Evolutionary conservation across 2,329 filamentous ascomycete genomes (phyloP), one percentile per base, ranked within the genome.

Genomic region (Fusarium bulbicola): DNA sequence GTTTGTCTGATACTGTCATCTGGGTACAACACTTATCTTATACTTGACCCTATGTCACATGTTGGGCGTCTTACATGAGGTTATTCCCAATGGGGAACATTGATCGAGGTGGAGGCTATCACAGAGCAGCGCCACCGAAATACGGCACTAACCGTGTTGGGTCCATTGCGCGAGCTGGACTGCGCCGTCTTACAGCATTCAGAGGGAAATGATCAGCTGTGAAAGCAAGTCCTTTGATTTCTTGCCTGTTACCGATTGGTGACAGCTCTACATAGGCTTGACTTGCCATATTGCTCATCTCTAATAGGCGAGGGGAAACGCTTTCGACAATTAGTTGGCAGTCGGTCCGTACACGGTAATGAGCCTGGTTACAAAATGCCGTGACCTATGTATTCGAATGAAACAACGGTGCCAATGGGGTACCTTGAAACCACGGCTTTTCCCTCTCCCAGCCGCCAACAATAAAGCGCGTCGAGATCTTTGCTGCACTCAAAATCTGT

Each of bases 141-240:
- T 10, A 5, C 15, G 15, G 12, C 53, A 47, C 67, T 70, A 70
- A 40, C 67, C 32, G 6, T 2, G 43, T 45, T n/a, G 1, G 39
- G 67, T 56, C 39, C 36, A 70, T 70, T 70, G 66, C 7, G 53
- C 66, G 67, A 70, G 66, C 43, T 30, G 49, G 7, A 26, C 40
- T 64, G n/a, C 32, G 28, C 34, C 59, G 26, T 47, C 65, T 68
- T 15, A 52, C 57, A 53, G 21, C 37, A 15, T 26, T 4, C 3
- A 13, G 53, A 30, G 9, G 10, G 18, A 16, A 5, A 34, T 12
- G 39, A 47, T 36, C 42, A 7, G 14, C 15, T 16, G 18, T 7
- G 24, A 26, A 12, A 4, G 9, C 15, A 18, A 24, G 15, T 4
- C 46, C 2, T 24, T 20, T 24, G 40, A 36, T 36, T 2, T 18